Conservation (phyloP, 441 rosid species). For the Populus tomentosa region DNA sequence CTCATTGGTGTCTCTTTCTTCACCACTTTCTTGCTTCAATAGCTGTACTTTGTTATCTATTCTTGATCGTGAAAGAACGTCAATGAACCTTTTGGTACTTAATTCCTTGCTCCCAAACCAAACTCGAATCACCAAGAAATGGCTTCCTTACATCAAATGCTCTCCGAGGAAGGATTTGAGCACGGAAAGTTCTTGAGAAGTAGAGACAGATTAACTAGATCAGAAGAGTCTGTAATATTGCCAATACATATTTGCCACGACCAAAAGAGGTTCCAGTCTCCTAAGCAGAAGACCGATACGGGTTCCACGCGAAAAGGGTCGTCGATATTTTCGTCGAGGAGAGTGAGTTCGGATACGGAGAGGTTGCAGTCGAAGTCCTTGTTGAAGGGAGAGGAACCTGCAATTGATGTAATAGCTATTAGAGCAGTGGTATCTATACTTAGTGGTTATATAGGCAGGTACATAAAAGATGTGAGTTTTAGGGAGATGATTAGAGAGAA, state of each 20-base stretch:
- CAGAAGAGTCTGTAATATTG: conserved; percentile 12
- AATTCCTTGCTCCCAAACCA: conserved; percentile 14
- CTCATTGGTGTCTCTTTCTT: conserved; percentile 7
- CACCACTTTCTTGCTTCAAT: conserved; percentile 13
- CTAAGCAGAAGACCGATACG: conserved; percentile 16
- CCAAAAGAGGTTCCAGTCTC: conserved; percentile 16
- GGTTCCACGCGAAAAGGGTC: conserved; percentile 13
- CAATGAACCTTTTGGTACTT: conserved; percentile 12
- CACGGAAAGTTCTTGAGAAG: conserved; percentile 8
- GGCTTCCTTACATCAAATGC: conserved; percentile 46
- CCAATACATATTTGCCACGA: conserved; percentile 39
- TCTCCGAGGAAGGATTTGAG: conserved; percentile 40
- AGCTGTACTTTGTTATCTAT: conserved; percentile 22
- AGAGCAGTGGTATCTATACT: conserved; percentile 50
- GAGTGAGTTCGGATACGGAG: conserved; percentile 23
- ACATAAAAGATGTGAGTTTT: conserved; percentile 36
- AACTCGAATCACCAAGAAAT: conserved; percentile 2
- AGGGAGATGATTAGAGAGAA: conserved; percentile 35
- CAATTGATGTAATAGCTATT: conserved; percentile 40
- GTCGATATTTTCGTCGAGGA: conserved; percentile 26
- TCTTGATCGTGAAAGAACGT: conserved; percentile 15
- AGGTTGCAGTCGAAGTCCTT: conserved; percentile 14
- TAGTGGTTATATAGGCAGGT: conserved; percentile 47
- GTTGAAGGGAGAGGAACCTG: conserved; percentile 30
- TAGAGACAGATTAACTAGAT: neutral